Evolutionary conservation across 306 rosid species (phyloP).

Genomic region (Rosa multiflora): DNA sequence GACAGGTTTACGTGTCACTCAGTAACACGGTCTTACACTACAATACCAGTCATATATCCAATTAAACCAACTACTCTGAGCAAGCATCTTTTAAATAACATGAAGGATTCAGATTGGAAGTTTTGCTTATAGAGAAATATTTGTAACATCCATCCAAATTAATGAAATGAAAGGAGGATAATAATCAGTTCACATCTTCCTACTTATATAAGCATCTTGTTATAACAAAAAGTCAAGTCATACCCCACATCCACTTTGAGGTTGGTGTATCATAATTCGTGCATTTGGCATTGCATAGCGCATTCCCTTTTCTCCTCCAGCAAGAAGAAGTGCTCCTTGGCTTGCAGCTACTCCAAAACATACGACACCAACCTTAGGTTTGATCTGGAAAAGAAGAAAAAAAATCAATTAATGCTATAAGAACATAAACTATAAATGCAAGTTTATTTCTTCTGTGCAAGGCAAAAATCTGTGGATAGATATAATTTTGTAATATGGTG

Average conservation of each 20-base stretch:
- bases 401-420: constrained; percentile 22
- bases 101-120: background rate
- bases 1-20: background rate
- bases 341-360: constrained; percentile 97
- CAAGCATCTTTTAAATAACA: background rate
- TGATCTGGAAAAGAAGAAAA: constrained; percentile 52
- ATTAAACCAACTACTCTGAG: background rate
- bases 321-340: constrained; percentile 97
- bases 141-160: background rate
- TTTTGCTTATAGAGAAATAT: background rate
- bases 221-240: constrained; percentile 26
- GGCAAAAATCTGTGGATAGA: background rate
- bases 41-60: background rate
- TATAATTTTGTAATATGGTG: background rate
- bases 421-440: constrained; percentile 9
- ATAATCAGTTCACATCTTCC: background rate
- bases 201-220: background rate
- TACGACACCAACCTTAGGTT: constrained; percentile 95
- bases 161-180: background rate
- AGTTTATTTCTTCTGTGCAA: background rate
- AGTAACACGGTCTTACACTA: background rate
- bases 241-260: constrained; percentile 96
- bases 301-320: constrained; percentile 99
- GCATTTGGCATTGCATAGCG: constrained; percentile 97
- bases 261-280: constrained; percentile 94